Evolutionary conservation across 306 rosid genomes (phyloP), one percentile per base, ranked within the genome.

Genomic region (Dryas octopetala): DNA sequence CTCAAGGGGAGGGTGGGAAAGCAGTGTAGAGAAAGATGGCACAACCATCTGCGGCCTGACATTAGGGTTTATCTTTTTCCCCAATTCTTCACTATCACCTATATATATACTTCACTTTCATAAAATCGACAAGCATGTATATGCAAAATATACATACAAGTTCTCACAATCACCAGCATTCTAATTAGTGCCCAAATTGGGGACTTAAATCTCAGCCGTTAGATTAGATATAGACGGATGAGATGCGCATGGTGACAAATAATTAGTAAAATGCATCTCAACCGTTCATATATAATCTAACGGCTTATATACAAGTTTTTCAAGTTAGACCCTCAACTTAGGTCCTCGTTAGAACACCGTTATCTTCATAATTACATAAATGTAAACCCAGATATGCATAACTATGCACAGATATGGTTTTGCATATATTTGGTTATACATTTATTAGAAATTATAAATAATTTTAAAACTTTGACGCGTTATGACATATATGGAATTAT

Each of bases 21-120:
- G 74, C 92, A 93, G 58, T 89, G 96, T 9, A 79, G 97, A 43
- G 97, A 93, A 74, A 88, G 98, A 81, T 93, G 97, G 96, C 86
- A 82, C 82, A 91, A 91, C 48, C 96, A 93, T 87, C 81, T 93
- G 16, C 73, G 82, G 32, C 97, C 98, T 43, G 82, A 91, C 74
- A 83, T 90, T 67, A 89, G 73, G 96, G 98, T 87, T 83, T 9
- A 60, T 65, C 54, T 43, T 46, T 76, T 66, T 9, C 41, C 48
- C 57, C 45, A 45, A 47, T 32, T 73, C 62, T 19, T 49, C 47
- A 63, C 32, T 40, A 70, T 54, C n/a, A 74, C 55, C 32, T 8
- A 15, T 23, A 23, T 23, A 23, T 23, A 23, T 19, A 3, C 45
- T 23, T n/a, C 57, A 72, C 23, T 32, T 74, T 26, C 70, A 81